Percentiles rank a stretch among this genome's conserved stretches.
These are phyloP conservation scores for Cladosporium sp. DNA, from an alignment of 2,329 filamentous ascomycete species.

Conservation along the genomic window DNA sequence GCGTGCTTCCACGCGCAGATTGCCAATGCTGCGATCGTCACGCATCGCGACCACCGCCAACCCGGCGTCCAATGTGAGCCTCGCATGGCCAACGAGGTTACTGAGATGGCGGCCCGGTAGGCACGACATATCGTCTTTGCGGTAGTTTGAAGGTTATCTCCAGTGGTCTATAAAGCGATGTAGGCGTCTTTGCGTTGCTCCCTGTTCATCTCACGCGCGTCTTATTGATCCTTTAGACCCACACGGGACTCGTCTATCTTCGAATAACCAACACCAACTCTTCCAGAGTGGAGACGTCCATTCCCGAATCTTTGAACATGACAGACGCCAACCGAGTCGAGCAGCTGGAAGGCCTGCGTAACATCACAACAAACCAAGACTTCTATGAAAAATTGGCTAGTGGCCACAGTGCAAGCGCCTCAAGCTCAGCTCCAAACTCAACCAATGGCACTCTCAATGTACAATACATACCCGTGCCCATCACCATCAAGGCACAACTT, in stretches of 20 bases:
- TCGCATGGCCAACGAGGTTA: neutral
- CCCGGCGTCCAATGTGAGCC: neutral
- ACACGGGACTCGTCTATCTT: neutral
- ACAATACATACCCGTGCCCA: conserved; percentile 35
- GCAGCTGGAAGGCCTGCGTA: conserved; percentile 34
- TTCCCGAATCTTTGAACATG: conserved; percentile 23
- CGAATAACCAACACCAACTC: neutral
- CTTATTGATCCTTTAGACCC: neutral
- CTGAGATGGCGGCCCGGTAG: neutral
- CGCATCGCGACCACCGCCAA: neutral
- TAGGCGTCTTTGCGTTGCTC: neutral
- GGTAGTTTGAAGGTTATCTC: conserved; percentile 8
- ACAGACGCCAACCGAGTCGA: conserved; percentile 32
- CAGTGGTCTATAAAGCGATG: conserved; percentile 1
- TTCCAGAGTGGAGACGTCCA: neutral
- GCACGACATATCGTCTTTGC: conserved; percentile 16
- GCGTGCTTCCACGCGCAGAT: conserved; percentile 16
- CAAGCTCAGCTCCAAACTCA: conserved; percentile 5
- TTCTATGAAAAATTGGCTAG: conserved; percentile 34
- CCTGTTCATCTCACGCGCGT: neutral
- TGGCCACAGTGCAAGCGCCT: conserved; percentile 29
- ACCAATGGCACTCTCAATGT: neutral
- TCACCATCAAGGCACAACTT: conserved; percentile 36
- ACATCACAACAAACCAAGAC: conserved; percentile 32
- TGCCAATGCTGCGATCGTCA: conserved; percentile 19